These are phyloP conservation scores for Lactarius pseudohatsudake DNA, from an alignment of 768 basidiomycete genomes.

Conservation along the genomic window DNA sequence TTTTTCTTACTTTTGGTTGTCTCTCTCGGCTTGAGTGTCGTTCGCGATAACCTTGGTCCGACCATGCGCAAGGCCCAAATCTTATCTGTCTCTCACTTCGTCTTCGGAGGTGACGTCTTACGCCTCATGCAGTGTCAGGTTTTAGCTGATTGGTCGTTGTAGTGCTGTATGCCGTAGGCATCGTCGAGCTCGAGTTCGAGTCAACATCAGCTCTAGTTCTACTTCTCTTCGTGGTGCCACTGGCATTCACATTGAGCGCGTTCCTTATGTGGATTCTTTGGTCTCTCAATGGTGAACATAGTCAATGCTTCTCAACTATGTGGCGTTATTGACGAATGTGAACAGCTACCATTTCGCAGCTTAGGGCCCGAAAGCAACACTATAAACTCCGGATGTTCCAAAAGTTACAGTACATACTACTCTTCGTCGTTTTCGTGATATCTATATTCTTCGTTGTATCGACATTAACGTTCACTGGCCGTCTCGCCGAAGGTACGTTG, in stretches of 20 bases:
- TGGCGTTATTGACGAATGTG: conserved; percentile 8
- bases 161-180: conserved; percentile 94
- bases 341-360: conserved; percentile 83
- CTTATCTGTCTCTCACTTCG: conserved; percentile 81
- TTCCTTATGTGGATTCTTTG: conserved; percentile 97
- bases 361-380: conserved; percentile 80
- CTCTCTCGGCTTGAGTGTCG: conserved; percentile 88
- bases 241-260: conserved; percentile 92
- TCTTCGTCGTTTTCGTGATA: conserved; percentile 79
- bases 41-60: conserved; percentile 80
- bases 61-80: conserved; percentile 84
- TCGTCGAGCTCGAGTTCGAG: conserved; percentile 90
- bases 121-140: not conserved
- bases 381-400: conserved; percentile 90
- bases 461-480: conserved; percentile 85
- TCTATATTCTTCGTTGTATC: conserved; percentile 91
- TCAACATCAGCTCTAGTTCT: conserved; percentile 83
- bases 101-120: conserved; percentile 82
- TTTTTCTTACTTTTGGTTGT: conserved; percentile 96
- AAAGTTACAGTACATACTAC: conserved; percentile 78
- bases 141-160: not conserved
- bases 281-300: conserved; percentile 67
- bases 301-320: conserved; percentile 3
- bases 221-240: conserved; percentile 87
- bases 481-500: conserved; percentile 78